These are phyloP conservation scores for Parascedosporium putredinis DNA, from an alignment of 2,329 filamentous ascomycete species.

Conservation along the genomic window DNA sequence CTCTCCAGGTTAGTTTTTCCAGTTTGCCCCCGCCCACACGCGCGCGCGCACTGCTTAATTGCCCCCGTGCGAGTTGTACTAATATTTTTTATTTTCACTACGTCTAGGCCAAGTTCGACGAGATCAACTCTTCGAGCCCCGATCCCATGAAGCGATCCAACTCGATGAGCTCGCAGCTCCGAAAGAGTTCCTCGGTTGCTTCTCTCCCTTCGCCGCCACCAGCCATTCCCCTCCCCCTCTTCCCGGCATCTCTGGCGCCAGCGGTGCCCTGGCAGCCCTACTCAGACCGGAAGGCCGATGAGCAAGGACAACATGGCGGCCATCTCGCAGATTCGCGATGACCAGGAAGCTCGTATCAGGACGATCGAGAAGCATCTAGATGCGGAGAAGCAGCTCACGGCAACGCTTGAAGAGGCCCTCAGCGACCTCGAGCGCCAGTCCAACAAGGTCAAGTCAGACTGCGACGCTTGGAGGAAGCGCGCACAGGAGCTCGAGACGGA, in stretches of 20 bases:
- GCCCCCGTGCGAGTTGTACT: too few relatives aligned
- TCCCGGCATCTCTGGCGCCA: conserved; percentile 46
- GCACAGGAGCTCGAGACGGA: conserved; percentile 64
- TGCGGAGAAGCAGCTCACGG: conserved; percentile 92
- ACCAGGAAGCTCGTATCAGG: conserved; percentile 88
- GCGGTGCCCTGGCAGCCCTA: conserved; percentile 39
- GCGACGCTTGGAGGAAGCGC: conserved; percentile 84
- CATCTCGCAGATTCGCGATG: conserved; percentile 74
- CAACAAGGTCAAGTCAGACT: conserved; percentile 83
- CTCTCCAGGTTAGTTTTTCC: conserved; percentile 60
- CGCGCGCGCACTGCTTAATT: too few relatives aligned
- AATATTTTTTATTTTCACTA: too few relatives aligned
- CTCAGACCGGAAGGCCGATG: conserved; percentile 51
- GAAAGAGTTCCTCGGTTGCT: conserved; percentile 73
- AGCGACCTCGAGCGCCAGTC: conserved; percentile 87
- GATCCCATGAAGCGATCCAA: conserved; percentile 46
- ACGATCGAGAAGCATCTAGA: conserved; percentile 95
- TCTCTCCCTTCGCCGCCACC: conserved; percentile 90
- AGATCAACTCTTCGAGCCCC: conserved; percentile 23
- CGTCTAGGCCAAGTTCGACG: conserved; percentile 49
- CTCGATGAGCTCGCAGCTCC: conserved; percentile 56
- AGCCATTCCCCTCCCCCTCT: conserved; percentile 92
- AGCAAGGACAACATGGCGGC: conserved; percentile 64
- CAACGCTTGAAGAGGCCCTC: conserved; percentile 88
- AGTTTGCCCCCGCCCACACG: neutral